Evolutionary conservation across 257 asterid species (phyloP).

Genomic region (Craterostigma plantagineum): DNA sequence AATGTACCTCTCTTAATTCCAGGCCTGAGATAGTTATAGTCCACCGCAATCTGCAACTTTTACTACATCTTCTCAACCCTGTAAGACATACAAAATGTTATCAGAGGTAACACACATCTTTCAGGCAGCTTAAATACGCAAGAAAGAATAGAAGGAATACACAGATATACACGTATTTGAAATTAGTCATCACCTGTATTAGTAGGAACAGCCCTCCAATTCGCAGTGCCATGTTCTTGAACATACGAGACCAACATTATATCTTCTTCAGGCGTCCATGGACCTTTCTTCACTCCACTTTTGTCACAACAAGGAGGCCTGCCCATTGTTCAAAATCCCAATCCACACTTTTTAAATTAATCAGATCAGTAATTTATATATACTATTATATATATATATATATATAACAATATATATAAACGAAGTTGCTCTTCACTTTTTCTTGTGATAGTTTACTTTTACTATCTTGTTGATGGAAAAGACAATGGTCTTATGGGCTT

Average conservation of each 20-base stretch:
- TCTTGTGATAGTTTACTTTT: not conserved
- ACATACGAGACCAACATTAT: not conserved
- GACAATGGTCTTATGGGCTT: slow-evolving; percentile 23
- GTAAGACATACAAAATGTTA: no score
- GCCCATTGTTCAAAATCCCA: not conserved
- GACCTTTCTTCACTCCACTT: slow-evolving; percentile 3
- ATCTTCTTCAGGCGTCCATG: not conserved
- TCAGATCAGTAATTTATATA: no score
- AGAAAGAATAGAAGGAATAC: no score
- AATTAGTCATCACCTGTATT: not conserved
- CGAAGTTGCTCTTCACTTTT: not conserved
- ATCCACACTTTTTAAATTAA: no score
- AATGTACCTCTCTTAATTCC: slow-evolving; percentile 87
- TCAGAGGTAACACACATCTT: no score
- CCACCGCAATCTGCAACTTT: slow-evolving; percentile 95
- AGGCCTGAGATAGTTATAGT: slow-evolving; percentile 83
- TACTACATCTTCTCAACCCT: slow-evolving; percentile 86
- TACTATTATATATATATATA: no score
- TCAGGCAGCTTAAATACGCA: no score
- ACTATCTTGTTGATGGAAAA: not conserved
- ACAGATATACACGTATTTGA: no score
- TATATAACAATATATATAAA: no score
- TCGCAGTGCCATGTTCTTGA: slow-evolving; percentile 3
- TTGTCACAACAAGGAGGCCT: slow-evolving; percentile 5
- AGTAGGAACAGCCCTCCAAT: slow-evolving; percentile 2